These are phyloP conservation scores for Chalciporus chontae DNA, from an alignment of 768 basidiomycete genomes.

Conservation along the genomic window DNA sequence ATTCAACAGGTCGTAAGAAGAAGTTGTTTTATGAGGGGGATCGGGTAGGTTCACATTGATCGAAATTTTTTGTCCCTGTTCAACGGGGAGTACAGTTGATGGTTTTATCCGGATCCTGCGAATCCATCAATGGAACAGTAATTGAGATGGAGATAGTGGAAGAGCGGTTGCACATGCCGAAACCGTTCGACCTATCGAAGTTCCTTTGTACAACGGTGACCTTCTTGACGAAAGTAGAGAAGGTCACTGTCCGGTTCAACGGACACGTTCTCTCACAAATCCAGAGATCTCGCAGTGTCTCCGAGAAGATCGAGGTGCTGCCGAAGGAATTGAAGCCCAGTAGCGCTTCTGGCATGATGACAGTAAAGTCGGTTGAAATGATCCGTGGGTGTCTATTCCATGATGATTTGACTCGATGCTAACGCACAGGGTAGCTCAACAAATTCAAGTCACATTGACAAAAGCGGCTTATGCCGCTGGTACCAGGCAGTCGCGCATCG, in stretches of 20 bases:
- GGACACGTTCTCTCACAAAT: constrained; percentile 2
- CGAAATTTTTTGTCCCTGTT: neutral
- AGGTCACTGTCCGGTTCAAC: constrained; percentile 5
- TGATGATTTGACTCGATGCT: neutral
- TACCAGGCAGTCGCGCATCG: constrained; percentile 45
- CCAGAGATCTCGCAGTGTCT: neutral
- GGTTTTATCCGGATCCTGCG: neutral
- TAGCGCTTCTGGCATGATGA: constrained; percentile 62
- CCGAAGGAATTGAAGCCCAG: constrained; percentile 6
- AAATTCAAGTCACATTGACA: constrained; percentile 74
- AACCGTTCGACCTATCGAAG: constrained; percentile 42
- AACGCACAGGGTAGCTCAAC: constrained; percentile 44
- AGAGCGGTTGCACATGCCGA: constrained; percentile 36
- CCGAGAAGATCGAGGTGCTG: neutral
- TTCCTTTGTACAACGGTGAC: constrained; percentile 48
- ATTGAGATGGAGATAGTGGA: constrained; percentile 48
- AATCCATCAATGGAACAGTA: constrained; percentile 34
- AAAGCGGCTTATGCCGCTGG: constrained; percentile 68
- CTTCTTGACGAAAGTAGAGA: constrained; percentile 42
- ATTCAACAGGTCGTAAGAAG: neutral
- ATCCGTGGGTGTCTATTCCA: neutral
- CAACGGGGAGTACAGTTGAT: neutral
- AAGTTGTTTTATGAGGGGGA: constrained; percentile 6
- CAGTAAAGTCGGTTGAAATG: constrained; percentile 31
- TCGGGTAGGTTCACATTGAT: constrained; percentile 5